Conservation (phyloP, 1,284 basidiomycete species). For the Macrocystidia cucumis region DNA sequence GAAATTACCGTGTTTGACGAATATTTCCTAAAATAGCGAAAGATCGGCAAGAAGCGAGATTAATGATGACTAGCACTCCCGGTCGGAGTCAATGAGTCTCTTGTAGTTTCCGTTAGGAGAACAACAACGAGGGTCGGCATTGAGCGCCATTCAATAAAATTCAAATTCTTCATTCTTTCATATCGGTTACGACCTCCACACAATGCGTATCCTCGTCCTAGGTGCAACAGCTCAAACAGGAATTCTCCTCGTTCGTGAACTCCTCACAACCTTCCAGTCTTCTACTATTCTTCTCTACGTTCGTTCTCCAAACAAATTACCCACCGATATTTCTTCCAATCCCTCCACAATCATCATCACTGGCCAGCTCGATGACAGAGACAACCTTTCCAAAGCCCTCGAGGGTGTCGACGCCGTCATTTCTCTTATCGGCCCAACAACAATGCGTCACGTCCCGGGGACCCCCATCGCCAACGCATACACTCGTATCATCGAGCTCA, state of each 20-base stretch:
- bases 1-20: too few relatives aligned
- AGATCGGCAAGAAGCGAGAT: too few relatives aligned
- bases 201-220: conserved; percentile 26
- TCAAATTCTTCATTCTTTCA: too few relatives aligned
- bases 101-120: too few relatives aligned
- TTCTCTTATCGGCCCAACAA: conserved; percentile 38
- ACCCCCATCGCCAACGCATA: conserved; percentile 43
- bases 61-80: too few relatives aligned
- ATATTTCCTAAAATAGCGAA: too few relatives aligned
- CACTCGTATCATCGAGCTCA: conserved; percentile 29
- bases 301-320: conserved; percentile 37
- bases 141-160: too few relatives aligned
- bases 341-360: conserved; percentile 30
- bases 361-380: conserved; percentile 35
- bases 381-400: conserved; percentile 31
- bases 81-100: too few relatives aligned
- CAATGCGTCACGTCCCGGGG: conserved; percentile 11
- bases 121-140: too few relatives aligned
- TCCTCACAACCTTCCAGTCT: conserved; percentile 22
- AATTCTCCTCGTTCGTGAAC: conserved; percentile 29
- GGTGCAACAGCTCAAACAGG: conserved; percentile 41
- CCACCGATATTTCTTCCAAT: conserved; percentile 26
- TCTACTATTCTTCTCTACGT: conserved; percentile 41
- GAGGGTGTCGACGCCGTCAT: conserved; percentile 40
- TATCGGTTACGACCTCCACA: too few relatives aligned